A percentile compares a stretch with the other conserved stretches of the same genome.
Evolutionary conservation across 306 rosid species (phyloP).

Genomic region (Senna siamea): DNA sequence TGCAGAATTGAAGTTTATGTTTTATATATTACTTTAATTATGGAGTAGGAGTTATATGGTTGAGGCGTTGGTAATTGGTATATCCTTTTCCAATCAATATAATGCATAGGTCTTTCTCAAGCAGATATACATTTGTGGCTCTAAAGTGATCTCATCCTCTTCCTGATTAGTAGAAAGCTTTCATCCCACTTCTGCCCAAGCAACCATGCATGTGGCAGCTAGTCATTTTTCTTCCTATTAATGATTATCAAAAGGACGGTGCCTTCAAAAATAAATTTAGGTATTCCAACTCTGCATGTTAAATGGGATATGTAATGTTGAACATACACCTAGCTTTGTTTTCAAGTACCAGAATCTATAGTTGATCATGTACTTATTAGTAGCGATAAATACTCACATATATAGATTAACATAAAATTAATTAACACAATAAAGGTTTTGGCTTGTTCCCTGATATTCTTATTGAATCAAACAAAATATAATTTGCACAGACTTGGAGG

Average conservation of each 20-base stretch:
- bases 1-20: neutral
- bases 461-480: neutral
- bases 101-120: constrained; percentile 7
- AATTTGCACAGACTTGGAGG: neutral
- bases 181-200: neutral
- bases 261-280: neutral
- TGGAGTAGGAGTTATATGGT: constrained; percentile 2
- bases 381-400: too few relatives aligned
- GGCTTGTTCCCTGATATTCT: neutral
- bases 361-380: neutral
- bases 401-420: constrained; percentile 18
- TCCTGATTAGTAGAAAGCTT: neutral
- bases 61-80: neutral
- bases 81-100: constrained; percentile 26
- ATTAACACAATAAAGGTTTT: constrained; percentile 13
- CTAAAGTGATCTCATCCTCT: neutral
- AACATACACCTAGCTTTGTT: neutral
- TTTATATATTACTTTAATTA: neutral
- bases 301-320: neutral
- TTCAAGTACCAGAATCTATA: neutral
- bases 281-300: neutral
- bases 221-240: neutral
- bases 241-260: neutral
- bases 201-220: neutral
- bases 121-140: neutral